Base-by-base conservation (phyloP, 306 rosid genomes). In the Astragalus membranaceus region DNA sequence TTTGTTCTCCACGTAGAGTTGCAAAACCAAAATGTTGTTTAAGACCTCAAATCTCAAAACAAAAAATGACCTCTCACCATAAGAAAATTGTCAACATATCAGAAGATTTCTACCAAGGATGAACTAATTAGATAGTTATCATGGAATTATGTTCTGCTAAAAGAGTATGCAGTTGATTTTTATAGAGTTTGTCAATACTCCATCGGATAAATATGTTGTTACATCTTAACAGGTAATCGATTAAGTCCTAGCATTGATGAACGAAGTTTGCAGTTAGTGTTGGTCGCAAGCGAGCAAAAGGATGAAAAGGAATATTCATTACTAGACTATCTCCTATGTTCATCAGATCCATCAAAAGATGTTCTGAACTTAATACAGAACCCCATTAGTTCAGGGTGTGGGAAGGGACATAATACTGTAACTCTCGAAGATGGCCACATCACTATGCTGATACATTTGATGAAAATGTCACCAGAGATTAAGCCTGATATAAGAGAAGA, bases 341-440 rank as follows among this genome's bases (percentile, higher is more conserved):
- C 81, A 8, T 32, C 15, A 7, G 84, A 86, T 41, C 88, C 86
- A 8, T 79, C 86, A 52, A 81, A 83, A 59, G 63, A 78, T 67
- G 79, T 75, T 26, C 48, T 86, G 78, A 79, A 80, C 70, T 12
- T 65, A 30, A 78, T 89, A 39, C 78, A 46, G 74, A 50, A 64
- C 44, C 8, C 30, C 3, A 26, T 26, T 26, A 3, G 4, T 1
- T 3, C 76, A 6, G 50, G 58, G 17, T 74, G 74, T 82, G 30
- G 32, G 50, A 73, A 64, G 23, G 64, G 39, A 64, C 76, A 58
- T 29, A 32, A 8, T 8, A 32, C 20, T 42, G 79, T 35, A 54
- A 65, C 46, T 58, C 9, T 64, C 55, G 72, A 63, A 50, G 63
- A 8, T 6, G 6, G 50, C 7, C 69, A 44, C 64, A 62, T 81